phyloP scores from a whole-genome alignment of 192 early-diverging fungal species.

The Backusella liffmaniae region DNA sequence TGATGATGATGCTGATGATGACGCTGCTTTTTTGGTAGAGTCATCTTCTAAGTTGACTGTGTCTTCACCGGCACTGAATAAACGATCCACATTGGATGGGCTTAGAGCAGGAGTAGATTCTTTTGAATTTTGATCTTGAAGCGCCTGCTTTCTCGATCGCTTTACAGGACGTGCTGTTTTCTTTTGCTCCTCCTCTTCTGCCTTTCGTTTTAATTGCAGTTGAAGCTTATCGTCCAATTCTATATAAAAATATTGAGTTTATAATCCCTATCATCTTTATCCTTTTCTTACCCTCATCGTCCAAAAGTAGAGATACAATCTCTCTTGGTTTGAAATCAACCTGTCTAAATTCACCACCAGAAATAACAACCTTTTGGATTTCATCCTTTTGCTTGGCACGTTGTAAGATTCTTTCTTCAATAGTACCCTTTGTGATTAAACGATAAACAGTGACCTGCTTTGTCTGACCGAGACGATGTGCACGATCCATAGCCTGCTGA shows the following conservation, averaged over 20 bases:
- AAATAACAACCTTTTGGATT: conserved; percentile 92
- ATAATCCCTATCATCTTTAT: background rate
- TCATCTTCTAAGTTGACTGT: conserved; percentile 7
- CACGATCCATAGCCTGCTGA: conserved; percentile 91
- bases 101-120: conserved; percentile 18
- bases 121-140: background rate
- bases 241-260: conserved; percentile 7
- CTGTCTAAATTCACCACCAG: conserved; percentile 83
- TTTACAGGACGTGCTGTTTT: conserved; percentile 18
- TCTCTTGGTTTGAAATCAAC: conserved; percentile 89
- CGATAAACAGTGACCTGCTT: conserved; percentile 85
- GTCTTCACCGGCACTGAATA: conserved; percentile 33
- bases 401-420: conserved; percentile 79
- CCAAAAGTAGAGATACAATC: conserved; percentile 81
- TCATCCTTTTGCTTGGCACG: conserved; percentile 89
- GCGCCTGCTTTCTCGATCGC: conserved; percentile 19
- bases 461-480: conserved; percentile 83
- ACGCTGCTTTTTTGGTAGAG: background rate
- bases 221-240: conserved; percentile 55
- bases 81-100: conserved; percentile 20
- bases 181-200: conserved; percentile 48
- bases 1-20: background rate
- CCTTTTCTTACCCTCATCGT: conserved; percentile 55
- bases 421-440: conserved; percentile 76
- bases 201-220: conserved; percentile 56